Evolutionary conservation across 106 monocot genomes (phyloP).

Genomic region (Apostasia shenzhenica): DNA sequence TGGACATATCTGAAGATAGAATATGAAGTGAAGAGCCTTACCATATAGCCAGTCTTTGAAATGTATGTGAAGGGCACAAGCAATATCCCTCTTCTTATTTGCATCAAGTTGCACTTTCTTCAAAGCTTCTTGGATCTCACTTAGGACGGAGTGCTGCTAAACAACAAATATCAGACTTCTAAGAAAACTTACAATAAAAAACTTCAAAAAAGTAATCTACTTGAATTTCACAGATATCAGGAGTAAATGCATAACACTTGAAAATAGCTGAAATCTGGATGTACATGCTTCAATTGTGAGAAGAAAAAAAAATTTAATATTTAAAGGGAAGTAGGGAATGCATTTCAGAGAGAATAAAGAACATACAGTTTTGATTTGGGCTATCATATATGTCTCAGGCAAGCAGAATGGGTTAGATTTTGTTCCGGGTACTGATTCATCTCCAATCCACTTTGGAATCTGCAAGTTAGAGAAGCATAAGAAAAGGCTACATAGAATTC

Average conservation of each 20-base stretch:
- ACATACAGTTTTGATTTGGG: constrained; percentile 38
- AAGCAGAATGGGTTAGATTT: constrained; percentile 50
- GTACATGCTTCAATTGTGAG: not conserved
- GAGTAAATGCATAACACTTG: too few relatives aligned
- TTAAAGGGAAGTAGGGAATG: too few relatives aligned
- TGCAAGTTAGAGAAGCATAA: constrained; percentile 6
- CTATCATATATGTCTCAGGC: constrained; percentile 42
- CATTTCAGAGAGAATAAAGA: not conserved
- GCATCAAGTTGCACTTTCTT: constrained; percentile 60
- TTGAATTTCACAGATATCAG: not conserved
- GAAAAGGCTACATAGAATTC: not conserved
- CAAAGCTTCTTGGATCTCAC: constrained; percentile 62
- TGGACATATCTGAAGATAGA: not conserved
- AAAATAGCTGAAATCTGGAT: not conserved
- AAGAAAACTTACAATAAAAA: not conserved
- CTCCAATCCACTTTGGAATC: constrained; percentile 55
- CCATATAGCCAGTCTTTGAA: constrained; percentile 93
- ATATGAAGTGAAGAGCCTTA: constrained; percentile 13
- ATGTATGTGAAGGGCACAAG: constrained; percentile 59
- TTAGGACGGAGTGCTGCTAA: constrained; percentile 10
- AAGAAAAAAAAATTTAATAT: not conserved
- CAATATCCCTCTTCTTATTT: constrained; percentile 51
- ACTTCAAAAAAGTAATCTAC: too few relatives aligned
- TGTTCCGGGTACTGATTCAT: constrained; percentile 20
- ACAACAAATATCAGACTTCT: not conserved